Base-by-base conservation (phyloP, 179 eudicot genomes). In the Beta macrorhiza region DNA sequence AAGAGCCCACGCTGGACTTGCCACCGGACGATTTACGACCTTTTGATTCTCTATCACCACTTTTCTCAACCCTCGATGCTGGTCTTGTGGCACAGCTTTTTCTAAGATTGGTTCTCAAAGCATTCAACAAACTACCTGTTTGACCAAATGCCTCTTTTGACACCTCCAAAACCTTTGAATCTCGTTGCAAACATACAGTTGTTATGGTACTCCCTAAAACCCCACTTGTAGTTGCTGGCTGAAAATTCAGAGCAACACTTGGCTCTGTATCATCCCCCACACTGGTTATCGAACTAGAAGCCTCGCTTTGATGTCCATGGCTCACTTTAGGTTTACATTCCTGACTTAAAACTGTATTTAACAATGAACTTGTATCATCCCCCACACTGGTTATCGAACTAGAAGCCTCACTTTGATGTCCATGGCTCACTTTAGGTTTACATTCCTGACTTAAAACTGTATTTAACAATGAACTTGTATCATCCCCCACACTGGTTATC, bases 1-100 rank as follows among this genome's bases (percentile, higher is more conserved):
- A 83, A 49, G 94, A 90, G 12, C 90, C 88, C n/a, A 90, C 89
- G 72, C 90, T 89, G 14, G 90, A 90, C 71, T 89, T 89, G 22
- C 88, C 82, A 29, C 87, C 85, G 53, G 90, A 89, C 71, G 92
- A 87, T 74, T 82, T 85, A 74, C 67, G 55, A 47, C 86, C 84
- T 63, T 83, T 86, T 55, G 83, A 80, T 74, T 77, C 86, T 82
- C 85, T 78, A 67, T 80, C 82, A 47, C 79, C 80, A 81, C 73
- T 65, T 37, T 71, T 65, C 74, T 76, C 89, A 47, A 82, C 83
- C 88, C 93, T 85, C 20, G 82, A 47, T 45, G 93, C 91, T 72
- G 85, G 90, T 81, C 91, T 85, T 69, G 88, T 87, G 79, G 87
- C 90, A 84, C 85, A 79, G 76, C 91, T 90, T 85, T 81, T 91